Percentiles rank a stretch among this genome's conserved stretches.
These are phyloP conservation scores for Malassezia pachydermatis DNA, from an alignment of 1,284 basidiomycete genomes.

Conservation along the genomic window DNA sequence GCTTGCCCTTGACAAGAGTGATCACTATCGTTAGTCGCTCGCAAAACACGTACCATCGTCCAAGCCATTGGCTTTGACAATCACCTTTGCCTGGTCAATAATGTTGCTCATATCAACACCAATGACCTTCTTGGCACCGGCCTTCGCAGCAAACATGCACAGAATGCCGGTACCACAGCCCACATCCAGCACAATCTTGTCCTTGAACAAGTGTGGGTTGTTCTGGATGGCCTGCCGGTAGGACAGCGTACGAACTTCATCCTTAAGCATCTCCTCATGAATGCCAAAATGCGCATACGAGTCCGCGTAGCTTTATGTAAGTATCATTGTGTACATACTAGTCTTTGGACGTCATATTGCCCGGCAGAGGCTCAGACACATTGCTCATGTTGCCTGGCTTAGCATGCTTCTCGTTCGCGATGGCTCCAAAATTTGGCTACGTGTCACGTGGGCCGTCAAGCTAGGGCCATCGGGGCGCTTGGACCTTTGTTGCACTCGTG, in stretches of 20 bases:
- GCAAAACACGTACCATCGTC: slow-evolving; percentile 55
- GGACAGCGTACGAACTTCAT: slow-evolving; percentile 83
- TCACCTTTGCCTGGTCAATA: slow-evolving; percentile 95
- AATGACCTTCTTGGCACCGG: slow-evolving; percentile 80
- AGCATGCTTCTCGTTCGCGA: too few species aligned
- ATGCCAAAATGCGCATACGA: slow-evolving; percentile 48
- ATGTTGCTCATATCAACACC: slow-evolving; percentile 99
- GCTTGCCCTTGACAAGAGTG: slow-evolving; percentile 92
- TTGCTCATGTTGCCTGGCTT: slow-evolving; percentile 6
- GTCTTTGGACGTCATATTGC: slow-evolving; percentile 41
- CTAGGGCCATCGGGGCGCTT: too few species aligned
- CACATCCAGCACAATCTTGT: slow-evolving; percentile 71
- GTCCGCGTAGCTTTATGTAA: slow-evolving; percentile 37
- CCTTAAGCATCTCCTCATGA: slow-evolving; percentile 86
- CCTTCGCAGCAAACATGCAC: slow-evolving; percentile 97
- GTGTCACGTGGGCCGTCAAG: too few species aligned
- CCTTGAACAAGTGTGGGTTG: slow-evolving; percentile 86
- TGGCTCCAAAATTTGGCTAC: too few species aligned
- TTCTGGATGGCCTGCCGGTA: slow-evolving; percentile 91
- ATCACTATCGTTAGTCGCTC: slow-evolving; percentile 51
- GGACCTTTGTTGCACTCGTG: too few species aligned
- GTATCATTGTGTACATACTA: slow-evolving; percentile 18
- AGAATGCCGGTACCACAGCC: slow-evolving; percentile 98
- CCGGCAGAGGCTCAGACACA: neutral
- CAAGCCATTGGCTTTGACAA: slow-evolving; percentile 92